Base-by-base conservation (phyloP, 2,329 filamentous ascomycete species). In the Colletotrichum limetticola region DNA sequence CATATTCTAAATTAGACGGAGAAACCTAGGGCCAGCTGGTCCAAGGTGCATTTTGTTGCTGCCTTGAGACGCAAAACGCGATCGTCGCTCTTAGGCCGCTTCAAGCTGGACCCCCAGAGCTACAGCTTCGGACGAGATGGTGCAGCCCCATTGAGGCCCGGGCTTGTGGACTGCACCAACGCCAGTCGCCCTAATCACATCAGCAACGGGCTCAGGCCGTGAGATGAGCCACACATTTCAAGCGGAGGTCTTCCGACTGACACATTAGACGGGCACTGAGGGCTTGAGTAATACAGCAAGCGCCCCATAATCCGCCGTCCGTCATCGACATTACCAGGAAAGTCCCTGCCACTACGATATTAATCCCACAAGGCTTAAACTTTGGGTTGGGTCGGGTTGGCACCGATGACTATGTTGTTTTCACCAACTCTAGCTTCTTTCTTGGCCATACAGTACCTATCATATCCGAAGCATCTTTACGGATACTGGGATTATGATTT, bases 331-430 rank as follows among this genome's bases (percentile, higher is more conserved):
- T 1, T 52, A 32, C 65, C 66, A 32, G 58, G 59, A 26, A 46
- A 53, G 32, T 42, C 66, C 66, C 67, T 71, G 60, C 61, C 56
- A 69, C 35, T 49, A 5, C 35, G 35, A 58, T 37, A 42, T 30
- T 35, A 63, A 30, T 26, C 60, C 66, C 71, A 66, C 66, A 73
- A 71, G 71, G 71, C 66, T 71, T 71, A 73, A 66, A 56, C 55
- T 46, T 61, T 28, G 62, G 62, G 30, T 67, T 59, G 62, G 68
- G 7, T 37, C 42, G 62, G 53, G 28, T 67, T 59, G 55, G 68
- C 11, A 60, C 28, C 37, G 12, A 12, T 22, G 63, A 60, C 32
- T 37, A 49, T 49, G 19, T 22, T 35, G 46, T 30, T 35, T 37
- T 28, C 32, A 57, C 67, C 55, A 63, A 62, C 14, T 55, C 24